A percentile compares a stretch with the other conserved stretches of the same genome.
Evolutionary conservation across 1,284 basidiomycete species (phyloP).

Genomic region (Retiboletus fuscus): DNA sequence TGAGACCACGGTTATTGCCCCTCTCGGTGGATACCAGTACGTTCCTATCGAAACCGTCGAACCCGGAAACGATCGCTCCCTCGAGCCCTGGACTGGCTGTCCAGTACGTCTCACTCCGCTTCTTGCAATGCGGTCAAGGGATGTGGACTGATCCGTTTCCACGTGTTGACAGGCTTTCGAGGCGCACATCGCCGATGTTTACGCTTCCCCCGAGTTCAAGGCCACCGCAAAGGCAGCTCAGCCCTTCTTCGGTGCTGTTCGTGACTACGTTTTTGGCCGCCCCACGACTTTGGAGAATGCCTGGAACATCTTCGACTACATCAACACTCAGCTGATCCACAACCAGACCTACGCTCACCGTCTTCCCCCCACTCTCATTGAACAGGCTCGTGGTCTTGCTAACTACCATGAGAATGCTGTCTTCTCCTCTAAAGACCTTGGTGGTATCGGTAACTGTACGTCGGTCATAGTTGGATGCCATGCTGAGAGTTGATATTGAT

Average conservation of each 20-base stretch:
- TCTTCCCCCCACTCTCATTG: constrained; percentile 74
- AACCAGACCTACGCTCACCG: constrained; percentile 82
- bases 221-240: constrained; percentile 63
- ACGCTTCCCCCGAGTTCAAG: constrained; percentile 74
- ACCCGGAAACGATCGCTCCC: constrained; percentile 82
- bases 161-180: constrained; percentile 63
- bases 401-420: constrained; percentile 84
- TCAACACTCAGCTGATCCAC: constrained; percentile 81
- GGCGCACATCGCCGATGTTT: constrained; percentile 68
- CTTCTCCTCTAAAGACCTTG: constrained; percentile 72
- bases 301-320: constrained; percentile 82
- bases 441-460: constrained; percentile 81
- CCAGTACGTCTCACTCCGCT: constrained; percentile 60
- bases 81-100: constrained; percentile 89
- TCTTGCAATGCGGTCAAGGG: constrained; percentile 5
- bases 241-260: constrained; percentile 73
- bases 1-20: constrained; percentile 76
- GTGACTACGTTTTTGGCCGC: constrained; percentile 77
- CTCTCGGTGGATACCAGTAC: constrained; percentile 88
- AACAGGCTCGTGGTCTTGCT: constrained; percentile 78
- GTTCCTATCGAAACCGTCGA: constrained; percentile 87
- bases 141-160: constrained; percentile 33
- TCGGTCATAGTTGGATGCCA: constrained; percentile 33
- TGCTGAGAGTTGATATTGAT: constrained; percentile 21
- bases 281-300: constrained; percentile 76